Conservation (phyloP, 345 rosid genomes). For the Camelina hispida region DNA sequence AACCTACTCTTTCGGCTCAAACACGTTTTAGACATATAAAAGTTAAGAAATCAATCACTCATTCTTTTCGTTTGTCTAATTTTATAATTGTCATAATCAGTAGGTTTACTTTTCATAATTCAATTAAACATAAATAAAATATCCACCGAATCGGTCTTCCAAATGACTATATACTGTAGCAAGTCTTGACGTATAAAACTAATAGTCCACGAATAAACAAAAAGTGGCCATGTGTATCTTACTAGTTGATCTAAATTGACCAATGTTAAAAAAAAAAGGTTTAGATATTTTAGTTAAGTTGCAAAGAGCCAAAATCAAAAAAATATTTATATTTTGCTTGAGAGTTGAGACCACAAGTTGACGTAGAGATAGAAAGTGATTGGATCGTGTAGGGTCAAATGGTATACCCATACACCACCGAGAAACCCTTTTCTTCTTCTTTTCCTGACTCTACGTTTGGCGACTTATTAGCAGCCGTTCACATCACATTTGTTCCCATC, state of each 20-base stretch:
- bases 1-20: slow-evolving; percentile 34
- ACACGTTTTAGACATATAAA: slow-evolving; percentile 5
- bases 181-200: slow-evolving; percentile 18
- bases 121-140: not conserved
- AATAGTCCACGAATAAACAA: slow-evolving; percentile 31
- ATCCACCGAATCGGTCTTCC: slow-evolving; percentile 29
- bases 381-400: slow-evolving; percentile 42
- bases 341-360: slow-evolving; percentile 32
- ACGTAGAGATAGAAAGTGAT: slow-evolving; percentile 18
- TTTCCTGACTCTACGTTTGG: slow-evolving; percentile 9
- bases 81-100: not conserved
- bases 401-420: slow-evolving; percentile 21
- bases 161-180: not conserved
- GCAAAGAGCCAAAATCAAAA: slow-evolving; percentile 17
- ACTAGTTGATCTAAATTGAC: slow-evolving; percentile 37
- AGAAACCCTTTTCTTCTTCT: not conserved
- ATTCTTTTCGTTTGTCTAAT: slow-evolving; percentile 28
- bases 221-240: slow-evolving; percentile 32
- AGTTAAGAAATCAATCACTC: not conserved
- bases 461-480: slow-evolving; percentile 33
- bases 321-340: slow-evolving; percentile 5
- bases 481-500: slow-evolving; percentile 25
- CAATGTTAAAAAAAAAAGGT: not conserved
- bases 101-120: not conserved
- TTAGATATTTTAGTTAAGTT: slow-evolving; percentile 25